Evolutionary conservation across 306 rosid species (phyloP).

Genomic region (Cicer judaicum): DNA sequence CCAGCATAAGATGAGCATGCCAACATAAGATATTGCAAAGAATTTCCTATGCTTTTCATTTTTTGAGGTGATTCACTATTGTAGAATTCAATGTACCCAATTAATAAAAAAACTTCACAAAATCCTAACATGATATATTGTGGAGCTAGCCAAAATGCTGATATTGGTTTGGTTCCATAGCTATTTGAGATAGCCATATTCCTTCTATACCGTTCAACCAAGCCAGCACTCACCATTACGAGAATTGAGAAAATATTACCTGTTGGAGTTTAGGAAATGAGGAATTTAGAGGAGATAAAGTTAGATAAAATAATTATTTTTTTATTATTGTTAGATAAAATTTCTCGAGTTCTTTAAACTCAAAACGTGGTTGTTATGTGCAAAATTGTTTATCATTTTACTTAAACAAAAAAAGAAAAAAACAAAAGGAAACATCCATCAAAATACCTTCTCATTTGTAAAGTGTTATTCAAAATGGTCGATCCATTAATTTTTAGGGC

Average conservation of each 20-base stretch:
- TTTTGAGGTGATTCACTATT: slow-evolving; percentile 51
- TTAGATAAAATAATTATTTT: too few species aligned
- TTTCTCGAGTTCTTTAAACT: too few species aligned
- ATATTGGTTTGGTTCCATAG: slow-evolving; percentile 24
- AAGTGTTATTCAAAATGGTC: too few species aligned
- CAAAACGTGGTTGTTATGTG: too few species aligned
- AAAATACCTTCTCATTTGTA: too few species aligned
- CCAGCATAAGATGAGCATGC: slow-evolving; percentile 26
- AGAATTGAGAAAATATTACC: slow-evolving; percentile 11
- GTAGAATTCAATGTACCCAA: slow-evolving; percentile 57
- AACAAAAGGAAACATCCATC: too few species aligned
- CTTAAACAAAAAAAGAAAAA: too few species aligned
- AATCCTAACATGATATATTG: slow-evolving; percentile 45
- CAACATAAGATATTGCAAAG: slow-evolving; percentile 16
- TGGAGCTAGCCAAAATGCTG: slow-evolving; percentile 51
- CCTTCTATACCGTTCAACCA: slow-evolving; percentile 37
- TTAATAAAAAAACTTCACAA: slow-evolving; percentile 38
- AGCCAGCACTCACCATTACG: slow-evolving; percentile 24
- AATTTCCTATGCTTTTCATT: slow-evolving; percentile 54
- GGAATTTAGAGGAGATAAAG: too few species aligned
- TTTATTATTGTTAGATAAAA: too few species aligned
- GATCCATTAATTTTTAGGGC: too few species aligned
- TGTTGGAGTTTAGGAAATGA: too few species aligned
- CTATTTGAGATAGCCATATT: neutral
- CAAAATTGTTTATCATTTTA: too few species aligned